These are phyloP conservation scores for Penicillium sp. DNA, from an alignment of 2,329 filamentous ascomycete genomes.

Conservation along the genomic window DNA sequence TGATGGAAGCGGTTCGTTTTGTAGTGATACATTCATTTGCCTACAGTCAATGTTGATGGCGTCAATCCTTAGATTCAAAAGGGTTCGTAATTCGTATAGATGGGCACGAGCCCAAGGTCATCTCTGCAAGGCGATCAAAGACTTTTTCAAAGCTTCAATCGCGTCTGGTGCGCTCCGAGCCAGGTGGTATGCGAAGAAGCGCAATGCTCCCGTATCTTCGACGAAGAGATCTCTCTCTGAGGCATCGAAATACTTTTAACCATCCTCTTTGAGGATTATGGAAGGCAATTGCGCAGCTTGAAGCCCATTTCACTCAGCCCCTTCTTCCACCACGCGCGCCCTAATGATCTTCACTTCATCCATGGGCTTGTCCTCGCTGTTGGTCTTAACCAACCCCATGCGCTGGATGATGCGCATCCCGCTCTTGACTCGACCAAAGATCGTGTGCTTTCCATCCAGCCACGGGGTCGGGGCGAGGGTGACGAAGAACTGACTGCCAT, in stretches of 20 bases:
- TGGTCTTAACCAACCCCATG: slow-evolving; percentile 85
- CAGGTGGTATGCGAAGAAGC: background rate
- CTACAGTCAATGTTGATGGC: slow-evolving; percentile 13
- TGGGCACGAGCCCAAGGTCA: slow-evolving; percentile 5
- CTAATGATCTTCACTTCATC: slow-evolving; percentile 78
- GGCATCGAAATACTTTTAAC: background rate
- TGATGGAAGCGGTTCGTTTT: slow-evolving; percentile 80
- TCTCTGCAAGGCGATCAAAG: background rate
- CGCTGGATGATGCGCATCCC: slow-evolving; percentile 82
- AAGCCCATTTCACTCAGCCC: slow-evolving; percentile 36
- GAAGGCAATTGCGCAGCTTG: background rate
- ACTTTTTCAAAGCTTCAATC: background rate
- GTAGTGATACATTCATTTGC: slow-evolving; percentile 63
- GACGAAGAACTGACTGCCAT: slow-evolving; percentile 94
- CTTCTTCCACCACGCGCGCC: slow-evolving; percentile 63
- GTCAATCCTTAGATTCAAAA: slow-evolving; percentile 3
- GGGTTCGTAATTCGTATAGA: slow-evolving; percentile 7
- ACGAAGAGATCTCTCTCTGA: background rate
- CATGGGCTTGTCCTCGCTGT: slow-evolving; percentile 72
- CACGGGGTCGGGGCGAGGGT: slow-evolving; percentile 92
- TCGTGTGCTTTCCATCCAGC: slow-evolving; percentile 95
- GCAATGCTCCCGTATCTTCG: background rate
- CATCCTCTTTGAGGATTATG: background rate
- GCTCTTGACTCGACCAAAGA: slow-evolving; percentile 85
- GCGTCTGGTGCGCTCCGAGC: background rate